phyloP scores from a whole-genome alignment of 2,329 filamentous ascomycete species.

The Colletotrichum echinochloae region DNA sequence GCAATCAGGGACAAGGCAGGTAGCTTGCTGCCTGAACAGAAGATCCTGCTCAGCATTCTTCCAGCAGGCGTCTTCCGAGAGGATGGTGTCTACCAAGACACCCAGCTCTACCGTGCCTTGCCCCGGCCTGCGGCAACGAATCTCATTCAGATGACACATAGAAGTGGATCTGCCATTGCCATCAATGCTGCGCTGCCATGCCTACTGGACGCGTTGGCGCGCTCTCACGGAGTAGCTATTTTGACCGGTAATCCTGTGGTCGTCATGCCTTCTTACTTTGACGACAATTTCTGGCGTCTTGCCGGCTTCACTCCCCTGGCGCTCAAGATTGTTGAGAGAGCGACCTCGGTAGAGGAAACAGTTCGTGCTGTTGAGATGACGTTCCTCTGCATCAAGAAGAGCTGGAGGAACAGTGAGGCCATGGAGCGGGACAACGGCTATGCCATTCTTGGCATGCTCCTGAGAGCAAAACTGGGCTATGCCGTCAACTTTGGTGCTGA shows the following conservation, averaged over 20 bases:
- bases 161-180: conserved; percentile 81
- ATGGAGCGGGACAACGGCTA: conserved; percentile 98
- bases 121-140: conserved; percentile 77
- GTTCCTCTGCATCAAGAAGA: conserved; percentile 87
- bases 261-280: conserved; percentile 83
- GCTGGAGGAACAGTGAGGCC: conserved; percentile 97
- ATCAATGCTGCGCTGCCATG: conserved; percentile 90
- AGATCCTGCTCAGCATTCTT: conserved; percentile 85
- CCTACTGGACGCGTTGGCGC: conserved; percentile 88
- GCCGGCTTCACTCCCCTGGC: conserved; percentile 91
- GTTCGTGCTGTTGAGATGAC: conserved; percentile 84
- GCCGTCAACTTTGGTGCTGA: conserved; percentile 49
- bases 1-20: conserved; percentile 90
- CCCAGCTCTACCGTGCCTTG: conserved; percentile 80
- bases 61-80: conserved; percentile 84
- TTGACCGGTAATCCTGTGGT: conserved; percentile 87
- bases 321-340: conserved; percentile 84
- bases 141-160: conserved; percentile 76
- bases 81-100: conserved; percentile 82
- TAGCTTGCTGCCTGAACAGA: conserved; percentile 81
- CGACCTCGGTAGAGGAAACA: conserved; percentile 76
- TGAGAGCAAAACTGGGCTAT: conserved; percentile 84
- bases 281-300: conserved; percentile 92
- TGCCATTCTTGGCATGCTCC: conserved; percentile 83
- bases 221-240: conserved; percentile 83